These are phyloP conservation scores for Saccharomyces hybrid DNA, from an alignment of 1,139 yeast species.

Conservation along the genomic window DNA sequence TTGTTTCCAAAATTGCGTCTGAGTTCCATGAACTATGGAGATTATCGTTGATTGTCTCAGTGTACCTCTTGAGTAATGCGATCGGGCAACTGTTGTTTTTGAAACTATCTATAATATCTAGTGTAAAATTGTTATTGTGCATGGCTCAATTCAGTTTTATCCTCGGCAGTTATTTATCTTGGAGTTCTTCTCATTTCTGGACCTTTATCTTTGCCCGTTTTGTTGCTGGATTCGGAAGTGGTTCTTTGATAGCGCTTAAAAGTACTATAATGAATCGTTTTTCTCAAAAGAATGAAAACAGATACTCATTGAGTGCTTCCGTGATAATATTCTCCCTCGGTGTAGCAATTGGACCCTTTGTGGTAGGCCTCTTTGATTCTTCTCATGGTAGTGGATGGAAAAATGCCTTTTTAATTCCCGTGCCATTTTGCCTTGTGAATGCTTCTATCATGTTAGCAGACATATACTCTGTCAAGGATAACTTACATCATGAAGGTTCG, in stretches of 20 bases:
- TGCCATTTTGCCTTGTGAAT: slow-evolving; percentile 37
- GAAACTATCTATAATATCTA: slow-evolving; percentile 78
- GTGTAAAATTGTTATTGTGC: slow-evolving; percentile 49
- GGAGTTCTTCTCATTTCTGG: background rate
- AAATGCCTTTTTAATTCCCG: slow-evolving; percentile 51
- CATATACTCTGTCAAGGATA: background rate
- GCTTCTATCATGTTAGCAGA: background rate
- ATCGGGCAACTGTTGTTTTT: slow-evolving; percentile 78
- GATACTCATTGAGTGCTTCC: background rate
- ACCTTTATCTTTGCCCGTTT: background rate
- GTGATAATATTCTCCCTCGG: background rate
- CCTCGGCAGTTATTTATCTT: background rate
- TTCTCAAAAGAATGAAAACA: background rate
- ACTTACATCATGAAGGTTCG: background rate
- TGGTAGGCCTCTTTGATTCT: background rate
- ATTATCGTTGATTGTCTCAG: slow-evolving; percentile 54
- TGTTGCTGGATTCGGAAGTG: background rate
- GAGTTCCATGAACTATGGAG: slow-evolving; percentile 49
- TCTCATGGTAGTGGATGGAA: slow-evolving; percentile 71
- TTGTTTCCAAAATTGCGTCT: slow-evolving; percentile 54
- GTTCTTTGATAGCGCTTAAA: background rate
- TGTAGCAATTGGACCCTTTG: background rate
- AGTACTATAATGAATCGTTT: background rate
- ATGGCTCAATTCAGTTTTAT: background rate
- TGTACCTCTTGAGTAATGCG: slow-evolving; percentile 52